Base-by-base conservation (phyloP, 2,329 filamentous ascomycete species). In the Monilinia fructicola region DNA sequence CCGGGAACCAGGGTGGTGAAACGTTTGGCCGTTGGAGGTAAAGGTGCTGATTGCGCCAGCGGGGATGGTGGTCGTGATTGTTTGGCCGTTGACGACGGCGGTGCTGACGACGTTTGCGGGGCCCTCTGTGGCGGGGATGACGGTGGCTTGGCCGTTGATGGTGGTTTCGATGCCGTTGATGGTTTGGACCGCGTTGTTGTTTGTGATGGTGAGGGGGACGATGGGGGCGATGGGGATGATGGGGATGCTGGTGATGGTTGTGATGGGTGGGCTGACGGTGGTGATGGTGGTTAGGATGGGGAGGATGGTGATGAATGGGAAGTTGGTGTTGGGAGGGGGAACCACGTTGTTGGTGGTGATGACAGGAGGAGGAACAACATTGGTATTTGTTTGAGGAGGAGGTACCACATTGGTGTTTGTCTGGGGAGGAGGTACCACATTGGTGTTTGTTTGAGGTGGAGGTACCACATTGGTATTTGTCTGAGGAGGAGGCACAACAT, bases 201-300 rank as follows among this genome's bases (percentile, higher is more conserved):
- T 26, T 11, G 63, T 59, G 54, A 38, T n/a, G 3, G 23, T 18
- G 12, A 65, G n/a, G 2, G 60, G 60, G 0, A 23, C 16, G 11
- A 59, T 56, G 5, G 50, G 48, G 1, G 23, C 4, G 26, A 65
- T n/a, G 7, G 63, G 53, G 9, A 64, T 55, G 0, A 38, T 44
- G 6, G 31, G 31, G 31, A 42, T n/a, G 44, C 44, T 46, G 40
- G 62, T 64, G 11, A 56, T 56, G 31, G 62, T 56, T 18, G 53
- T 46, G 62, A 64, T 64, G 9, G 62, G 62, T 26, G 62, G 62
- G 28, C 28, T 58, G 10, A 64, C 62, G 12, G 52, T 64, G 5
- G 62, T 64, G 21, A 64, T 55, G n/a, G 62, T 56, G 1, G 62
- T 64, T 6, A 46, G 52, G 10, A 64, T n/a, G n/a, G 52, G 52